Base-by-base conservation (phyloP, 495 filamentous ascomycete genomes). In the Acidiella bohemica region DNA sequence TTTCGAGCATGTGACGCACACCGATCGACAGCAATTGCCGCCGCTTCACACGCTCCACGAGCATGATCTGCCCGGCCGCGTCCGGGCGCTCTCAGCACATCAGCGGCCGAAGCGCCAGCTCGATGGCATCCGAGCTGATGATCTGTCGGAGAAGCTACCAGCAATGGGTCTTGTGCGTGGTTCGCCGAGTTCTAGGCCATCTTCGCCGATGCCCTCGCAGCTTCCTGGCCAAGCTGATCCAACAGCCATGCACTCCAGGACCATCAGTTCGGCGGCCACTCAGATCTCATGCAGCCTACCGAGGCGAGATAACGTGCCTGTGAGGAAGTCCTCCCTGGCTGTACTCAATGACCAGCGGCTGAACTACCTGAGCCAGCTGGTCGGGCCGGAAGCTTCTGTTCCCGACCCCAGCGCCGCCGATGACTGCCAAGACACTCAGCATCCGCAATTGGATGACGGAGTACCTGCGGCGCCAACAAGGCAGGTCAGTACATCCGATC, bases 1-100 rank as follows among this genome's bases (percentile, higher is more conserved):
- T 58, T 93, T 93, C 52, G 83, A 87, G 49, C 85, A 93, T 58
- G 60, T 93, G 32, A 80, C 80, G 18, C 82, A 92, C 55, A 84
- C 79, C 12, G 71, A 71, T 26, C 74, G 70, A 17, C 62, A 76
- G 11, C 72, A 80, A 40, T 67, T 83, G 32, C 65, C 75, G 11
- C 63, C 65, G 10, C 49, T 84, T 22, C 67, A 75, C 27, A 66
- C 62, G 22, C 54, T 69, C 9, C 70, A 68, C 26, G 67, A 75
- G 36, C 64, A 67, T 36, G 73, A 86, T 22, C 61, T 84, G 19
- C 67, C 74, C 12, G 71, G 74, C 2, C 73, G 81, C 50, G 80
- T 78, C 55, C 75, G 73, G 27, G 70, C 74, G 11, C 70, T 81
- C 41, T 72, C 74, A 37, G 73, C 74, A 33, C 68, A 77, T n/a